Conservation (phyloP, 495 filamentous ascomycete species). For the Talaromyces nanjingensis region DNA sequence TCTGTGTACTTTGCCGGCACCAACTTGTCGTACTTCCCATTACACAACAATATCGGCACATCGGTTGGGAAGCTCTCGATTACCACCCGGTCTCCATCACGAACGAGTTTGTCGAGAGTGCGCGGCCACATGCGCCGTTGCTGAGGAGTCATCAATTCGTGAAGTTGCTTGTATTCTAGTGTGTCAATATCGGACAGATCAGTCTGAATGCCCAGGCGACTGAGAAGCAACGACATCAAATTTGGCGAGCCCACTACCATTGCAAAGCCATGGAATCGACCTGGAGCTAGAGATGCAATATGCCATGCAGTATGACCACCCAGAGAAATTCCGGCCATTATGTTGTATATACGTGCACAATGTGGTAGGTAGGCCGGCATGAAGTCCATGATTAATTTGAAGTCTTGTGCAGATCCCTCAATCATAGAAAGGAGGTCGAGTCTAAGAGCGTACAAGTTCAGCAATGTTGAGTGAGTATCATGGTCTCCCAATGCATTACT, state of each 20-base stretch:
- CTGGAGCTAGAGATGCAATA: neutral
- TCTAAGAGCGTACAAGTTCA: neutral
- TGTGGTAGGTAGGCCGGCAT: neutral
- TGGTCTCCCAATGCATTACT: neutral
- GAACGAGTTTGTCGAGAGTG: neutral
- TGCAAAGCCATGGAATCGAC: constrained; percentile 1
- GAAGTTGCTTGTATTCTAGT: neutral
- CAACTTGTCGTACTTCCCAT: neutral
- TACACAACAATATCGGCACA: neutral
- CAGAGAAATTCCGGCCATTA: constrained; percentile 2
- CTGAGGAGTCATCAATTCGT: neutral
- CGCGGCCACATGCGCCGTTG: neutral
- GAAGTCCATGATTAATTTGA: constrained; percentile 1
- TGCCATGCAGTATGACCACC: constrained; percentile 4
- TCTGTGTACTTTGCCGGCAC: constrained; percentile 4
- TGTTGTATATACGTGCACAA: neutral
- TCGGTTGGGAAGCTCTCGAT: neutral
- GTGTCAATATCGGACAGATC: neutral
- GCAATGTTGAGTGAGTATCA: no score
- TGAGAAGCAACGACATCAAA: neutral
- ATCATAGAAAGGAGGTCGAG: constrained; percentile 4
- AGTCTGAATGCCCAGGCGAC: neutral
- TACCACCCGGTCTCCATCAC: neutral
- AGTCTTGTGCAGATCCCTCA: constrained; percentile 1
- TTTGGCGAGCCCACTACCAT: neutral